Percentiles rank a stretch among this genome's conserved stretches.
Conservation (phyloP, 257 asterid species). For the Solanum corneliomulleri region DNA sequence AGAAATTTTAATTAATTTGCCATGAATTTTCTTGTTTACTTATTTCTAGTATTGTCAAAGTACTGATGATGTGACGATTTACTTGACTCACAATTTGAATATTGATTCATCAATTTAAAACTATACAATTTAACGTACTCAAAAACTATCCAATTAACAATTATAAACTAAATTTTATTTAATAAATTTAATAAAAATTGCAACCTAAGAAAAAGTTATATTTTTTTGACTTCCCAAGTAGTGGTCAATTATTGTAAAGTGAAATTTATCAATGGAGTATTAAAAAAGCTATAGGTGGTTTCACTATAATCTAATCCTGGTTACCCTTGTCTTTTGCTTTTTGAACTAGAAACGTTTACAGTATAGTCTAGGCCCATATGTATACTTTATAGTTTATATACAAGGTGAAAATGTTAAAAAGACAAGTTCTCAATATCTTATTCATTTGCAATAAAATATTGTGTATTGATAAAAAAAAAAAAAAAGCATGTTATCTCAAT, state of each 20-base stretch:
- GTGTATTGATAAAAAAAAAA: background rate
- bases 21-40: accelerated
- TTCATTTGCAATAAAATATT: background rate
- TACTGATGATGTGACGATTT: background rate
- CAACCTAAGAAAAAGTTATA: background rate
- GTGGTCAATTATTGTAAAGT: background rate
- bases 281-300: background rate
- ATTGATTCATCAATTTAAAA: background rate
- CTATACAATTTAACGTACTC: background rate
- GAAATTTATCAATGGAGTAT: background rate
- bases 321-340: background rate
- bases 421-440: background rate
- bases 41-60: background rate
- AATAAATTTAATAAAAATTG: background rate
- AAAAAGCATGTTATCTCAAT: background rate
- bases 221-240: background rate
- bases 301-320: background rate
- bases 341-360: background rate
- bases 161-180: background rate
- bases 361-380: background rate
- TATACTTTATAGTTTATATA: background rate
- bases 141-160: background rate
- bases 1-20: too few relatives aligned
- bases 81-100: background rate
- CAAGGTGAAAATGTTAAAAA: background rate